A percentile compares a stretch with the other conserved stretches of the same genome.
Conservation (phyloP, 805 yeast species). For the Candida easanensis region DNA sequence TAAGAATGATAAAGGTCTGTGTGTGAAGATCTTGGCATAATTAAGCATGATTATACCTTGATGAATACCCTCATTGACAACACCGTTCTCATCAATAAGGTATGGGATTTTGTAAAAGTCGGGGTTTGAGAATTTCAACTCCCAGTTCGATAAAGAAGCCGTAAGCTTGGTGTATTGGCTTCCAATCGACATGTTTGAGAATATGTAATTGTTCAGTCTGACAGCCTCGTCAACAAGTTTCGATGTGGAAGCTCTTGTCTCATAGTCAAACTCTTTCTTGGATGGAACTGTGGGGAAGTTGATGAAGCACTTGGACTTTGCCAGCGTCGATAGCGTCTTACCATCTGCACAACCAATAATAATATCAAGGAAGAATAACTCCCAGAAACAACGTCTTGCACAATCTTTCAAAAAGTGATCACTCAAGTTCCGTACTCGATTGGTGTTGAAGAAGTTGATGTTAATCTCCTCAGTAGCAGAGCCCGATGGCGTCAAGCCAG, state of each 20-base stretch:
- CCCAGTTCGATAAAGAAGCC: slow-evolving; percentile 51
- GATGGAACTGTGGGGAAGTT: slow-evolving; percentile 39
- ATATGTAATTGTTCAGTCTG: slow-evolving; percentile 43
- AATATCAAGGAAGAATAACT: slow-evolving; percentile 48
- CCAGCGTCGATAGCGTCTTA: slow-evolving; percentile 37
- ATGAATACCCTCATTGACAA: slow-evolving; percentile 52
- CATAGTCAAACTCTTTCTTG: slow-evolving; percentile 41
- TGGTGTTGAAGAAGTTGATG: slow-evolving; percentile 24
- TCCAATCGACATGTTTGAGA: slow-evolving; percentile 36
- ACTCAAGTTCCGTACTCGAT: slow-evolving; percentile 22
- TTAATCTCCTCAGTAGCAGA: slow-evolving; percentile 21
- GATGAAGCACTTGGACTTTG: slow-evolving; percentile 34
- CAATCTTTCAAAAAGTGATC: slow-evolving; percentile 23
- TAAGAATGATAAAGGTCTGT: slow-evolving; percentile 50
- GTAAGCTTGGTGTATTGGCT: slow-evolving; percentile 37
- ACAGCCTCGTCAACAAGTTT: slow-evolving; percentile 50
- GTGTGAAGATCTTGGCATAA: slow-evolving; percentile 54
- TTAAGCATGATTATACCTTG: slow-evolving; percentile 46
- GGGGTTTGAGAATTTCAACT: slow-evolving; percentile 43
- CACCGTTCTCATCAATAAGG: slow-evolving; percentile 40
- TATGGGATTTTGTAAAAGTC: slow-evolving; percentile 40
- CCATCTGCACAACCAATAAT: slow-evolving; percentile 56
- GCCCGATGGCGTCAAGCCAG: slow-evolving; percentile 14
- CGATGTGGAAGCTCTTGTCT: slow-evolving; percentile 43
- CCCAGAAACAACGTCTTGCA: slow-evolving; percentile 51